Evolutionary conservation across 129 eudicot species (phyloP).

Genomic region (Centrapalus pauciflorus): DNA sequence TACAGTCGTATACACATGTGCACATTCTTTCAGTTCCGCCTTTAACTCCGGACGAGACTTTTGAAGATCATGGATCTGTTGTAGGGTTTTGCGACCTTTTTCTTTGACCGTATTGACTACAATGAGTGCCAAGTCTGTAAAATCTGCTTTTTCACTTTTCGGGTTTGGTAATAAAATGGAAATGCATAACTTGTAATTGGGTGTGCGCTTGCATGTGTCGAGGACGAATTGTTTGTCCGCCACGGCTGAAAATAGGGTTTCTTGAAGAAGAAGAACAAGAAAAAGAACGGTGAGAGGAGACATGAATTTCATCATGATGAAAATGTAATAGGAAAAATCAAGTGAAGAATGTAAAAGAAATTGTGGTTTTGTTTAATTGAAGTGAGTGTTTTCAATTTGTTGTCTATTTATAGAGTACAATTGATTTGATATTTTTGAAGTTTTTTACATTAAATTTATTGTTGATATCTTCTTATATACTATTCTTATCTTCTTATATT

Average conservation of each 20-base stretch:
- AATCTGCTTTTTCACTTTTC: no score
- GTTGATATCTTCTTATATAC: no score
- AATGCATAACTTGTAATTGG: constrained; percentile 20
- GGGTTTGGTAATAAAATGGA: no score
- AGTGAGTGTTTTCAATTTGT: no score
- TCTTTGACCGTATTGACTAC: constrained; percentile 19
- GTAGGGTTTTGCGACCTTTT: constrained; percentile 2
- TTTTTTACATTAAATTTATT: no score
- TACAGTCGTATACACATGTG: constrained; percentile 6
- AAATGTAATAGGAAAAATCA: no score
- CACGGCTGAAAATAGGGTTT: neutral
- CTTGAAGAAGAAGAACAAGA: neutral
- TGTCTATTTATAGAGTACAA: no score
- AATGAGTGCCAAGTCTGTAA: constrained; percentile 23
- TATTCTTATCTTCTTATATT: no score
- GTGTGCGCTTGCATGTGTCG: constrained; percentile 26
- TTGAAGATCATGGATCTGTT: no score
- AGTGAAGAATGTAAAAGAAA: neutral
- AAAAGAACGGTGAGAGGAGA: neutral
- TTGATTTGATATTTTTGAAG: no score
- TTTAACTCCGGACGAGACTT: no score
- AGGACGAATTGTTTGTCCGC: constrained; percentile 12
- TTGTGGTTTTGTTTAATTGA: no score
- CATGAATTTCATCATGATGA: neutral
- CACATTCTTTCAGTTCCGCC: constrained; percentile 19